Base-by-base conservation (phyloP, 257 asterid genomes). In the Solanum habrochaites region DNA sequence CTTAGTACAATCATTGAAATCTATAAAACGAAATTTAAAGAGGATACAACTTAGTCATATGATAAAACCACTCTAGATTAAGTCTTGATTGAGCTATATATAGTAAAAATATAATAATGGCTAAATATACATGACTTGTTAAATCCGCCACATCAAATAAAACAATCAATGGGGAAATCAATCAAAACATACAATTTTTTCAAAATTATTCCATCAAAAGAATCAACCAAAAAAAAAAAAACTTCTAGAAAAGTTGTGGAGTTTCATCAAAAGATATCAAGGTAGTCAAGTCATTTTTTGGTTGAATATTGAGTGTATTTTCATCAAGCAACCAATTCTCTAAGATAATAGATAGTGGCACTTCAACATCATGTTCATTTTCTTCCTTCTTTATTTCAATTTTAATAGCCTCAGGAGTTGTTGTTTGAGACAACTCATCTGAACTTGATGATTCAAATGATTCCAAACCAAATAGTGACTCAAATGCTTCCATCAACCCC, bases 271-370 rank as follows among this genome's bases (percentile, higher is more conserved):
- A 78, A 13, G 84, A 78, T 25, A 52, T 52, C n/a, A 78, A 78
- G 40, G 4, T 45, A 25, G 64, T 78, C 66, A 78, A 78, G 13
- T 78, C 66, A 5, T 78, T 14, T 45, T 78, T 78, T 3, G n/a
- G 16, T 45, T 78, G 84, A 78, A 78, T 78, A 71, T 35, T 71
- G 80, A 35, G 80, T 13, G 84, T 78, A 78, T 45, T 78, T 78
- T 78, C 84, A 27, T 93, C 97, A 4, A 96, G 84, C 43, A 95
- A 88, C 98, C 98, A 94, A 86, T 88, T 94, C 89, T 95, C 99
- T 43, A 95, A 62, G 91, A 89, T 83, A 15, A 45, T 56, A 1
- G 96, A 90, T 12, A 95, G 77, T 1, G 93, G 93, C 20, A 89
- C 85, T 60, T 32, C 27, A 27, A 18, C 80, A 9, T 91, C 80